Base-by-base conservation (phyloP, 768 basidiomycete genomes). In the Macrolepiota dolichaula region DNA sequence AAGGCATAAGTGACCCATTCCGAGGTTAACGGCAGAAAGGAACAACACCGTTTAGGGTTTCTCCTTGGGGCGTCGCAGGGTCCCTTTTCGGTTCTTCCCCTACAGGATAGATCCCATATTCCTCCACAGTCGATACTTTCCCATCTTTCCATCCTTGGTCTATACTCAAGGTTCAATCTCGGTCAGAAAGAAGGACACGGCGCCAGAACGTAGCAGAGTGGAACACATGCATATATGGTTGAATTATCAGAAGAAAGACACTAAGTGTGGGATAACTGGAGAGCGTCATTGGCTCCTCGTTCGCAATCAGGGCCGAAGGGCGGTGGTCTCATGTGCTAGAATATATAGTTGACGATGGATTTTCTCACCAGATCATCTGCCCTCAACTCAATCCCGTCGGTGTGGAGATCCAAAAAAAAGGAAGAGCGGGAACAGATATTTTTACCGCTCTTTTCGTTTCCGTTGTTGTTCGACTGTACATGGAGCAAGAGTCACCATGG, bases 241-340 rank as follows among this genome's bases (percentile, higher is more conserved):
- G 38, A 38, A 47, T 22, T 25, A 55, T 37, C 46, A 47, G 47
- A 61, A 44, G 35, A 27, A 19, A 61, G 36, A 19, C 42, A 24
- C 40, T 25, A 24, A 25, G 44, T 55, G 59, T 61, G 59, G 24
- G 51, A 60, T 5, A 27, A 37, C 53, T 17, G 44, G 27, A 37
- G 44, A 36, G 17, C 19, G 19, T 10, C 24, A 55, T 47, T 61
- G 42, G 44, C 22, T 42, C 59, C 17, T 54, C 13, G 3, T 54
- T 61, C 52, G 59, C 59, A 27, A 12, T 55, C 46, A 61, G 52
- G 59, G 44, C 59, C 52, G 59, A 19, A 55, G 15, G 22, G 42
- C 52, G 25, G 42, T 29, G n/a, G 38, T 49, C 24, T 61, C 52
- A 47, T 61, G 44, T 55, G 44, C 36, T 36, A 53, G 15, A 7